phyloP scores from a whole-genome alignment of 73 alveolate species.

The Blepharisma japonicum region DNA sequence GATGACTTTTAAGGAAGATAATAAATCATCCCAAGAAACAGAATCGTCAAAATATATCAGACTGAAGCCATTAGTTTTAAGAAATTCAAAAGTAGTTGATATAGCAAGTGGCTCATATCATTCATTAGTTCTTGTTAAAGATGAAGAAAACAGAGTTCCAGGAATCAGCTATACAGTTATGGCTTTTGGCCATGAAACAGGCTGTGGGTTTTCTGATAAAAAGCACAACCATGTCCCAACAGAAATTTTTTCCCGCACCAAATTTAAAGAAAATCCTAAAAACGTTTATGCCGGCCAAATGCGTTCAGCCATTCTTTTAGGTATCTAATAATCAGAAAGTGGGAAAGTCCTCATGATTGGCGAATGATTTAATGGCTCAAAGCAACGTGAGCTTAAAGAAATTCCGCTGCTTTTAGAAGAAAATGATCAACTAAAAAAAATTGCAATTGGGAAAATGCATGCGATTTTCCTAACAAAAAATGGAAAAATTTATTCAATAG shows the following conservation, averaged over 20 bases:
- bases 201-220: constrained; percentile 1
- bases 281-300: background rate
- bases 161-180: background rate
- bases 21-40: background rate
- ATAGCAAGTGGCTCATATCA: background rate
- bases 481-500: background rate
- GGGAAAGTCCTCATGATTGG: background rate
- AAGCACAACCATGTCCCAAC: constrained; percentile 2
- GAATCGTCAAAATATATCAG: background rate
- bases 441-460: background rate
- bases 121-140: background rate
- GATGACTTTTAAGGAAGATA: background rate
- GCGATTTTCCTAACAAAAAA: background rate
- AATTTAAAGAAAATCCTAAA: constrained; percentile 11
- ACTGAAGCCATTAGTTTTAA: background rate
- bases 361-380: background rate
- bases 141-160: no score
- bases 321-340: background rate
- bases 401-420: background rate
- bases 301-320: background rate
- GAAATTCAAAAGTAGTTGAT: background rate
- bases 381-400: background rate
- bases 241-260: background rate
- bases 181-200: constrained; percentile 9
- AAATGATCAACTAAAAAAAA: background rate